phyloP scores from a whole-genome alignment of 2,329 filamentous ascomycete genomes.

The Penicillium sp. region DNA sequence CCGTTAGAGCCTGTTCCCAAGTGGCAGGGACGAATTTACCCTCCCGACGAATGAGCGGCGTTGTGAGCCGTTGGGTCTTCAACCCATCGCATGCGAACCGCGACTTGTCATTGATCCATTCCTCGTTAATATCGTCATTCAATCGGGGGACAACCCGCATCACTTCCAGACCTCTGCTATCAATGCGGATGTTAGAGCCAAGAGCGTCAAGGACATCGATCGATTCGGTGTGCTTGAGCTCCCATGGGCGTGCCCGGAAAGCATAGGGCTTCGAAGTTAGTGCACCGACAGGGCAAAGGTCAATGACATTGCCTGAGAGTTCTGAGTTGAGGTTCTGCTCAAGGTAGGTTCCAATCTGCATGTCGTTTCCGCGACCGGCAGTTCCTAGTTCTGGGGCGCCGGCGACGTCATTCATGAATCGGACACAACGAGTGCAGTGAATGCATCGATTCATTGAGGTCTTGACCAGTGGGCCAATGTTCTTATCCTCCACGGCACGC shows the following conservation, averaged over 20 bases:
- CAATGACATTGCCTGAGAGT: slow-evolving; percentile 94
- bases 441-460: slow-evolving; percentile 99
- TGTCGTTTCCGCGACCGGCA: slow-evolving; percentile 89
- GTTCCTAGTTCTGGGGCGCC: slow-evolving; percentile 94
- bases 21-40: slow-evolving; percentile 88
- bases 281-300: slow-evolving; percentile 95
- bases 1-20: slow-evolving; percentile 92
- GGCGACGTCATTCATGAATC: slow-evolving; percentile 96
- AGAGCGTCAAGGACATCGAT: slow-evolving; percentile 91
- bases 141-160: slow-evolving; percentile 91
- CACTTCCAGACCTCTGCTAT: slow-evolving; percentile 89
- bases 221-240: slow-evolving; percentile 92
- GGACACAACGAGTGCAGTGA: slow-evolving; percentile 95
- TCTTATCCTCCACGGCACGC: slow-evolving; percentile 98
- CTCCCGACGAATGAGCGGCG: slow-evolving; percentile 81
- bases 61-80: slow-evolving; percentile 92
- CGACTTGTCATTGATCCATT: slow-evolving; percentile 99
- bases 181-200: slow-evolving; percentile 91
- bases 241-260: slow-evolving; percentile 95
- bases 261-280: slow-evolving; percentile 97
- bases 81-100: slow-evolving; percentile 95
- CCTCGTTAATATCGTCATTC: slow-evolving; percentile 98
- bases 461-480: slow-evolving; percentile 96
- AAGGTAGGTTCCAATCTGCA: slow-evolving; percentile 97
- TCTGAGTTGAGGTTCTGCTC: slow-evolving; percentile 92